Conservation (phyloP, 768 basidiomycete genomes). For the Macrolepiota dolichaula region DNA sequence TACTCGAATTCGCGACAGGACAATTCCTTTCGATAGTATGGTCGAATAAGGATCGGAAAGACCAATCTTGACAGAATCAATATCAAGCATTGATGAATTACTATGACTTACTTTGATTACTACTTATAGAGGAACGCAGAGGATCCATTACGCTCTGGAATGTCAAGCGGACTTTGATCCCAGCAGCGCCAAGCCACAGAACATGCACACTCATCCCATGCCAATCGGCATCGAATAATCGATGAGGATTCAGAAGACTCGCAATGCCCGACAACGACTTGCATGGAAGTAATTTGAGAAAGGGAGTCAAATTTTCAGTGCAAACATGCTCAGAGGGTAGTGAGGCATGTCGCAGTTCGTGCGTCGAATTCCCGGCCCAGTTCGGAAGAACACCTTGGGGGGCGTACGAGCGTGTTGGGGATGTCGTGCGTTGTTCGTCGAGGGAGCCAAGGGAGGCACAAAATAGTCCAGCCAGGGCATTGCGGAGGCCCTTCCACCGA, state of each 20-base stretch:
- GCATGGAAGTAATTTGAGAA: constrained; percentile 92
- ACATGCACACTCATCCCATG: constrained; percentile 86
- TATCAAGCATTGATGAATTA: not conserved
- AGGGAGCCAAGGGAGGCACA: constrained; percentile 86
- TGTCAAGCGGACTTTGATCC: constrained; percentile 62
- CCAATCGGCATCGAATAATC: constrained; percentile 88
- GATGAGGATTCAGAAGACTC: constrained; percentile 77
- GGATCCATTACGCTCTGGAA: constrained; percentile 83
- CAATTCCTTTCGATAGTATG: constrained; percentile 61
- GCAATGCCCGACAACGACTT: constrained; percentile 86
- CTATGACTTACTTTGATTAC: constrained; percentile 51
- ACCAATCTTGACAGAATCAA: constrained; percentile 57
- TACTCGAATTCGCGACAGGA: constrained; percentile 65
- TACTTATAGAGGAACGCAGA: constrained; percentile 47
- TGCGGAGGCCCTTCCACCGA: constrained; percentile 83
- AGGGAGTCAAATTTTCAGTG: constrained; percentile 96
- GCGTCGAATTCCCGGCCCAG: constrained; percentile 33
- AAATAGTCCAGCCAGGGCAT: constrained; percentile 89
- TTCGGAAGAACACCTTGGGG: constrained; percentile 57
- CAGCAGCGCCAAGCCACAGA: constrained; percentile 49
- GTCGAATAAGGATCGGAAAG: constrained; percentile 64
- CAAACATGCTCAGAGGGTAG: constrained; percentile 88
- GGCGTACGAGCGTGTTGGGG: constrained; percentile 55
- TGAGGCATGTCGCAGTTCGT: constrained; percentile 70
- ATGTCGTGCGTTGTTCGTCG: constrained; percentile 72